Conservation (phyloP, 345 rosid species). For the Citrus inodora region DNA sequence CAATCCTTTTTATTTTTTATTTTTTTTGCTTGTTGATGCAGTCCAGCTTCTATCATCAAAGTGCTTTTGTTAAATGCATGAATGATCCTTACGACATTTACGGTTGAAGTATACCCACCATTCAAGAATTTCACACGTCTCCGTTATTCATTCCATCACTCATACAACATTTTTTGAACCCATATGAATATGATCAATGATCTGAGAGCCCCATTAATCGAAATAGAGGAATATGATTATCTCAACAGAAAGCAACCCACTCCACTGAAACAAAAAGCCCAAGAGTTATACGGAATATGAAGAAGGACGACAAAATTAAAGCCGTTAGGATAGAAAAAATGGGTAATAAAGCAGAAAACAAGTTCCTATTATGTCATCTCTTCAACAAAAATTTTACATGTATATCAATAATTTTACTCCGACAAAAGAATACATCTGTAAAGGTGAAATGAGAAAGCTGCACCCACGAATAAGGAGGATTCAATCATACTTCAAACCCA, state of each 20-base stretch:
- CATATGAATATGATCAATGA: no score
- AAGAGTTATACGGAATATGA: neutral
- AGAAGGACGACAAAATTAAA: neutral
- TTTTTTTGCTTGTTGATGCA: no score
- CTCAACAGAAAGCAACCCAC: neutral
- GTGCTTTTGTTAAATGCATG: no score
- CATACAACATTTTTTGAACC: no score
- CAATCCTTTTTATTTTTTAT: no score
- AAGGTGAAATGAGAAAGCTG: conserved; percentile 6
- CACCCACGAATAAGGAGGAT: neutral
- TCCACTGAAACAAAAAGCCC: neutral
- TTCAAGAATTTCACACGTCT: no score
- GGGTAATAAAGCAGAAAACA: neutral
- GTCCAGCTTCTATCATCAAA: no score
- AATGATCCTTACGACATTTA: no score
- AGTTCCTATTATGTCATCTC: neutral
- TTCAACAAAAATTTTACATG: conserved; percentile 5
- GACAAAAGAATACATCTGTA: neutral
- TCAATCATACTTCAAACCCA: conserved; percentile 8
- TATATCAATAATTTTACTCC: neutral
- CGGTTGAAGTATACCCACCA: no score
- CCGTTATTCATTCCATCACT: no score
- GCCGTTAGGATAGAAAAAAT: neutral
- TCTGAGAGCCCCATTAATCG: no score
- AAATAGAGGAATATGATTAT: no score